Conservation (phyloP, 139 green algal genomes). For the Nannochloris sp. region DNA sequence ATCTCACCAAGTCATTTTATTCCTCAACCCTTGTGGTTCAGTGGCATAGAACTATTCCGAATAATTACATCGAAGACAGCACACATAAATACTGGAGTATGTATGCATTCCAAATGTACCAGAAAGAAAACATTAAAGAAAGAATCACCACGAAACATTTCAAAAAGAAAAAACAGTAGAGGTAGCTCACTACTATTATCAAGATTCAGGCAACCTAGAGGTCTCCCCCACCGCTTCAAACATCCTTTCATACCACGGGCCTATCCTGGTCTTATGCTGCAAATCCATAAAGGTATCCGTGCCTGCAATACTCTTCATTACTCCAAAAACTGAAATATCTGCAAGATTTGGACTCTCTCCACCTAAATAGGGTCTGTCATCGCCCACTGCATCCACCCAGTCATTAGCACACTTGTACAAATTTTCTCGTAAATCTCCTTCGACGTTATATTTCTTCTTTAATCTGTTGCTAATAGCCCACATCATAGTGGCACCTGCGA, state of each 20-base stretch:
- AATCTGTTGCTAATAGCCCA: slow-evolving; percentile 49
- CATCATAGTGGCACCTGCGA: slow-evolving; percentile 73
- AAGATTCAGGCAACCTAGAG: slow-evolving; percentile 1
- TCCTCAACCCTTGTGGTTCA: no score
- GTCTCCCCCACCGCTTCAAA: slow-evolving; percentile 42
- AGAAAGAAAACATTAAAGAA: no score
- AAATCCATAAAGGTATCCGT: slow-evolving; percentile 84
- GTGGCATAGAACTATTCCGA: no score
- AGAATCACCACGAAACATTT: no score
- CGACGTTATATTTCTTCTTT: slow-evolving; percentile 82
- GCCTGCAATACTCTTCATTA: slow-evolving; percentile 66
- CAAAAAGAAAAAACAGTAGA: no score
- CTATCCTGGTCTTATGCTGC: slow-evolving; percentile 59
- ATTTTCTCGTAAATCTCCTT: slow-evolving; percentile 66
- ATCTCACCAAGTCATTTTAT: no score
- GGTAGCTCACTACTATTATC: not conserved
- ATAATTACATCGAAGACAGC: no score
- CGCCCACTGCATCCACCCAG: slow-evolving; percentile 39
- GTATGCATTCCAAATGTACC: no score
- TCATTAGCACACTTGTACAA: slow-evolving; percentile 59
- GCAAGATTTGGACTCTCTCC: slow-evolving; percentile 79
- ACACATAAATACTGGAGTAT: no score
- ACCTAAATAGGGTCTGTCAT: slow-evolving; percentile 25
- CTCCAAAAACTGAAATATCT: slow-evolving; percentile 87
- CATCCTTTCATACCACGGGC: slow-evolving; percentile 69